These are phyloP conservation scores for Sistotremastrum suecicum DNA, from an alignment of 768 basidiomycete genomes.

Conservation along the genomic window DNA sequence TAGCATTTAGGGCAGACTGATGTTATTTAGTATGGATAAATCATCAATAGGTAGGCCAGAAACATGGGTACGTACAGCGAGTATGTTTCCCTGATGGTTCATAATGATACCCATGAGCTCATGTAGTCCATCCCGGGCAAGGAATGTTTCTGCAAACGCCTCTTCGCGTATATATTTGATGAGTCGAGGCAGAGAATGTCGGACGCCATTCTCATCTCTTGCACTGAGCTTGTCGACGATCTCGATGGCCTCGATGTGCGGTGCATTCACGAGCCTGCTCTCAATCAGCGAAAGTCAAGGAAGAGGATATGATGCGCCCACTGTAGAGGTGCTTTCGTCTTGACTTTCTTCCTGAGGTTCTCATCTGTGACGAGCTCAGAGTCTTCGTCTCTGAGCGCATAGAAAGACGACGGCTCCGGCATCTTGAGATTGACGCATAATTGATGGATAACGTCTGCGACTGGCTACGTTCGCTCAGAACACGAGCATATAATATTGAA, in stretches of 20 bases:
- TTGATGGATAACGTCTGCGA: conserved; percentile 74
- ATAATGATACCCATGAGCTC: conserved; percentile 61
- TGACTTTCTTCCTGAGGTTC: conserved; percentile 72
- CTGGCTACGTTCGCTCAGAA: conserved; percentile 72
- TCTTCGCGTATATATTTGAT: conserved; percentile 43
- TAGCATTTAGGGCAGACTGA: conserved; percentile 72
- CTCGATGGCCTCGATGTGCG: conserved; percentile 65
- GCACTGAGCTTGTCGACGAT: conserved; percentile 53
- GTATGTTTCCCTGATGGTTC: conserved; percentile 60
- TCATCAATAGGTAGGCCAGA: neutral
- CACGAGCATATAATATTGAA: conserved; percentile 56
- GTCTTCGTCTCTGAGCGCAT: conserved; percentile 67
- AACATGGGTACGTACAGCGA: conserved; percentile 43
- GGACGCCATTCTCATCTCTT: conserved; percentile 46
- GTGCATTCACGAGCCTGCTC: conserved; percentile 62
- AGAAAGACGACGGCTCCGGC: conserved; percentile 55
- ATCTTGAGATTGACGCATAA: conserved; percentile 72
- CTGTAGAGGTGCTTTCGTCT: conserved; percentile 65
- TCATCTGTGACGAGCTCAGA: conserved; percentile 81
- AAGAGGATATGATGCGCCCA: conserved; percentile 22
- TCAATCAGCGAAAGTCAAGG: neutral
- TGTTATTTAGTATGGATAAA: conserved; percentile 1
- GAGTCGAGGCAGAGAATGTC: conserved; percentile 6
- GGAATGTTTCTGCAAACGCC: conserved; percentile 67
- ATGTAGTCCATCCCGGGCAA: conserved; percentile 53